Base-by-base conservation (phyloP, 768 basidiomycete genomes). In the Flagelloscypha sp. region DNA sequence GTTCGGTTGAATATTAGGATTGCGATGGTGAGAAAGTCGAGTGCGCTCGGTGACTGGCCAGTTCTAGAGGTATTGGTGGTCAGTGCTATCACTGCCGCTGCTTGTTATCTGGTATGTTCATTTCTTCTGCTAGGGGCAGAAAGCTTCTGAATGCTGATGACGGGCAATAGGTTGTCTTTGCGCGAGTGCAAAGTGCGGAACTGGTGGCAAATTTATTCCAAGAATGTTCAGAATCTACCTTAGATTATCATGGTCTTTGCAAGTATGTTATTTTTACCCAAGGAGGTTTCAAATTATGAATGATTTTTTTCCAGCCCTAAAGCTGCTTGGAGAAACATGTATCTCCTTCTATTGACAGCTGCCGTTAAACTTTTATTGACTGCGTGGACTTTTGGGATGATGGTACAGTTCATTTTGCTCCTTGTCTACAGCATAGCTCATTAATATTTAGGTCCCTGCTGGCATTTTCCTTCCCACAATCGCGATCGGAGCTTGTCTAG, bases 131-230 rank as follows among this genome's bases (percentile, higher is more conserved):
- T 30, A 27, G 11, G 20, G 41, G 24, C 37, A 38, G 11, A 13
- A 30, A 11, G 11, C 20, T 18, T 13, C 27, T 22, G 7, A n/a
- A 15, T 22, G 21, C 21, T 24, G 8, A n/a, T n/a, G n/a, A n/a
- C n/a, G n/a, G n/a, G n/a, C 17, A 7, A 9, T 33, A 83, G 79
- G 66, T 83, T 27, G 79, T 82, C 17, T 84, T 81, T 49, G 66
- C 79, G 24, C 65, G 75, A 30, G 82, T 77, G 5, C 81, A 80
- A 50, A 66, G 79, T 2, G 87, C 85, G 1, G 85, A 89, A 51
- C 65, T 90, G 15, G 88, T 92, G 6, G 75, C 83, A 7, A 83
- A 82, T 47, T 70, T 90, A 9, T 84, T 90, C 55, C 76, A 79
- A 44, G 87, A 90, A 56, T 93, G 89, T 49, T 77, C 82, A 48